These are phyloP conservation scores for Triticum dicoccoides DNA, from an alignment of 176 grass and related monocot genomes.

Conservation along the genomic window DNA sequence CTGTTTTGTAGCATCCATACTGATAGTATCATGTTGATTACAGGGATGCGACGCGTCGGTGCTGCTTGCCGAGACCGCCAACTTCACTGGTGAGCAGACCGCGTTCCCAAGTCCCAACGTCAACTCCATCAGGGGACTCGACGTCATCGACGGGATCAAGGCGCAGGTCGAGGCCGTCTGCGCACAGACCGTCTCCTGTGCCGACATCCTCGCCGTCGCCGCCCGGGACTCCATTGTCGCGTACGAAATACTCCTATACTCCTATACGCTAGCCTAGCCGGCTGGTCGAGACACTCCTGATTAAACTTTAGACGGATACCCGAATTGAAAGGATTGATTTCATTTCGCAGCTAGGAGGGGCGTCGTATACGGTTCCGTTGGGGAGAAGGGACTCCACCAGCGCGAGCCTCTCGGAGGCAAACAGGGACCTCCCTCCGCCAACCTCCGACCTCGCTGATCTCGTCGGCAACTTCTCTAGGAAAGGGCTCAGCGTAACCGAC, in stretches of 20 bases:
- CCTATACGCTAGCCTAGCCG: no score
- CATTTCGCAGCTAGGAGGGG: constrained; percentile 49
- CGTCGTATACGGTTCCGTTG: constrained; percentile 49
- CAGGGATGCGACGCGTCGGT: constrained; percentile 73
- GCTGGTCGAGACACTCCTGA: not conserved
- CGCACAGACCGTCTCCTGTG: constrained; percentile 57
- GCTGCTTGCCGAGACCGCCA: constrained; percentile 51
- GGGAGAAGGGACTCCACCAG: constrained; percentile 67
- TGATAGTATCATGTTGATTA: not conserved
- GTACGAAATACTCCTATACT: not conserved
- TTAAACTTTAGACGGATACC: no score
- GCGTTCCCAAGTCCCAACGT: constrained; percentile 22
- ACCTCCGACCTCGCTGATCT: constrained; percentile 35
- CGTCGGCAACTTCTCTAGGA: constrained; percentile 47
- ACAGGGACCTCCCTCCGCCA: constrained; percentile 51
- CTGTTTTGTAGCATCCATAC: not conserved
- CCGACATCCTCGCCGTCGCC: constrained; percentile 62
- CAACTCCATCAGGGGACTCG: constrained; percentile 55
- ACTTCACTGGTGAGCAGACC: constrained; percentile 55
- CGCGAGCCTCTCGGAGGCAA: constrained; percentile 37
- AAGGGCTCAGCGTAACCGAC: constrained; percentile 50
- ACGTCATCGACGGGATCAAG: constrained; percentile 57
- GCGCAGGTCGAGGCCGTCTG: constrained; percentile 55
- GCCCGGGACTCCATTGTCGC: constrained; percentile 38
- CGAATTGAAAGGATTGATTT: not conserved